Evolutionary conservation across 345 rosid species (phyloP).

Genomic region (Hibiscus mutabilis): DNA sequence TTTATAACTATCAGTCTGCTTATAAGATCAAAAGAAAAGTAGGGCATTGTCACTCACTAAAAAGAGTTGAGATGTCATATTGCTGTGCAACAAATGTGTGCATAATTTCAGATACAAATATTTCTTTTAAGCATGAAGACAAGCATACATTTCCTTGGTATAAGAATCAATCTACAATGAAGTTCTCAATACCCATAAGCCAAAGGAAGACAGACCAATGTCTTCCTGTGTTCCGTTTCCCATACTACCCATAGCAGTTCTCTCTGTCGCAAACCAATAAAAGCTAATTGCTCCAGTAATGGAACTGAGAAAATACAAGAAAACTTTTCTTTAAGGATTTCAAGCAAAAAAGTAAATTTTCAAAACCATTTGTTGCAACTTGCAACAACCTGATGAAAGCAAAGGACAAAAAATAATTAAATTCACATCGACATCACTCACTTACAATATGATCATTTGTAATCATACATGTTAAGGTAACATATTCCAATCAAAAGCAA

Average conservation of each 20-base stretch:
- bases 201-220: neutral
- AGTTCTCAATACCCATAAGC: neutral
- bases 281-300: neutral
- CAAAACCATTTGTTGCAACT: neutral
- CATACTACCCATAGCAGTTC: constrained; percentile 6
- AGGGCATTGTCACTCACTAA: neutral
- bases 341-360: neutral
- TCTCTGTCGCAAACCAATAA: neutral
- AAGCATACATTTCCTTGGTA: neutral
- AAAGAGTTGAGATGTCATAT: neutral
- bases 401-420: neutral
- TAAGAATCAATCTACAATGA: neutral
- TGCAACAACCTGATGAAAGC: neutral
- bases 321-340: neutral
- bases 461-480: neutral
- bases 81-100: neutral
- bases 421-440: neutral
- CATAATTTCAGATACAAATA: neutral
- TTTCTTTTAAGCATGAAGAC: neutral
- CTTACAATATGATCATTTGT: neutral
- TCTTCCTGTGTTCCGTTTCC: neutral
- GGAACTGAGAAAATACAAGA: neutral
- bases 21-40: neutral
- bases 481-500: neutral
- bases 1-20: neutral